Base-by-base conservation (phyloP, 2,329 filamentous ascomycete species). In the Stachybotrys chlorohalonatus region DNA sequence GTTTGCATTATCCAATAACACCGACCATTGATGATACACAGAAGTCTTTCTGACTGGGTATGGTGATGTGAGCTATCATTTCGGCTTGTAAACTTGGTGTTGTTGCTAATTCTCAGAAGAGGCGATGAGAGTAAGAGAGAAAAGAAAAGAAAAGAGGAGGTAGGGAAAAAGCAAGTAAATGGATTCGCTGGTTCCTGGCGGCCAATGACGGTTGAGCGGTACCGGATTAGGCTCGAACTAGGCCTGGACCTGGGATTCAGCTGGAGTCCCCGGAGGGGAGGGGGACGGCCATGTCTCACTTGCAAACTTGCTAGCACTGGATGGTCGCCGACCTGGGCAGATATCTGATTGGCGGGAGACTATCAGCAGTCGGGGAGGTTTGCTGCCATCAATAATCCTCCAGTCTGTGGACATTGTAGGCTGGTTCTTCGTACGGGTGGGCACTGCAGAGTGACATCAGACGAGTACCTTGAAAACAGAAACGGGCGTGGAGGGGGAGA, bases 361-460 rank as follows among this genome's bases (percentile, higher is more conserved):
- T 42, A 9, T 42, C 8, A 5, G 13, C 13, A 42, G 24, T 24
- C 24, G 2, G 4, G 24, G 4, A 24, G 24, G 24, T 24, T 24
- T 24, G 24, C 24, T 42, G 36, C 13, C 9, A 42, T 42, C 9
- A 65, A 55, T 63, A 63, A 11, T 64, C 62, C 53, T 65, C 63
- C 1, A 65, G 16, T 1, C 58, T 55, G 49, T 63, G 58, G 0
- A 65, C 61, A 50, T 62, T 60, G 46, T 65, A 65, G 0, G 62
- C 55, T 31, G 59, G 57, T 36, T 64, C 63, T 49, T 65, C 63
- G 42, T 65, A 64, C 1, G 62, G 63, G 54, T 65, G 63, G 0
- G 65, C 66, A 6, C 70, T 73, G 49, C 16, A 45, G 15, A 1
- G 50, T 55, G 9, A 31, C 57, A 36, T 42, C 36, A 42, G 36